Percentiles rank a stretch among this genome's conserved stretches.
Evolutionary conservation across 805 yeast genomes (phyloP).

Genomic region (Wickerhamiella siamensis): DNA sequence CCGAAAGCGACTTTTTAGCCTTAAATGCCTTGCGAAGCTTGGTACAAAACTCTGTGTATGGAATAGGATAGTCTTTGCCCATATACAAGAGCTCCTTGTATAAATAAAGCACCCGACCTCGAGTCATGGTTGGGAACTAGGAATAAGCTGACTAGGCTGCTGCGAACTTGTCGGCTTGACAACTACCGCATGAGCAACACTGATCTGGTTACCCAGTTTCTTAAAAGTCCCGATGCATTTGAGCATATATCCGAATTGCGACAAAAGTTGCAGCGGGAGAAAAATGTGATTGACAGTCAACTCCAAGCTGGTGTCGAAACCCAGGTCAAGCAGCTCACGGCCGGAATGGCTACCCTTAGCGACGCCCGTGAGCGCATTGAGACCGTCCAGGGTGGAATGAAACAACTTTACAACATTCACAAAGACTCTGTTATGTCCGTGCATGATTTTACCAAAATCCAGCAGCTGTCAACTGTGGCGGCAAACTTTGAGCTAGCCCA

Average conservation of each 20-base stretch:
- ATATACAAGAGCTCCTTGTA: constrained; percentile 28
- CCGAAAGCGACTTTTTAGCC: constrained; percentile 16
- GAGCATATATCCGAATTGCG: constrained; percentile 24
- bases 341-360: constrained; percentile 23
- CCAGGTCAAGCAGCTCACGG: constrained; percentile 43
- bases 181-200: constrained; percentile 1
- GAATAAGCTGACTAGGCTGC: neutral
- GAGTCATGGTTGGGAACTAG: neutral
- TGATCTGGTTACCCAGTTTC: constrained; percentile 15
- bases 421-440: constrained; percentile 46
- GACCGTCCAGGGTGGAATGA: constrained; percentile 22
- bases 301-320: constrained; percentile 54
- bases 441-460: constrained; percentile 52
- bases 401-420: constrained; percentile 33
- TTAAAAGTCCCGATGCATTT: constrained; percentile 20
- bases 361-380: constrained; percentile 30
- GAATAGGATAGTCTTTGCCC: constrained; percentile 28
- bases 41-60: constrained; percentile 21
- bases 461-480: constrained; percentile 50
- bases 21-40: constrained; percentile 23
- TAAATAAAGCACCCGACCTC: constrained; percentile 19
- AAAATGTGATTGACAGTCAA: constrained; percentile 60
- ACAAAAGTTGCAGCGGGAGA: constrained; percentile 36
- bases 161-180: neutral
- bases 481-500: constrained; percentile 61